Conservation (phyloP, 2,329 filamentous ascomycete species). For the Aspergillus uvarum region DNA sequence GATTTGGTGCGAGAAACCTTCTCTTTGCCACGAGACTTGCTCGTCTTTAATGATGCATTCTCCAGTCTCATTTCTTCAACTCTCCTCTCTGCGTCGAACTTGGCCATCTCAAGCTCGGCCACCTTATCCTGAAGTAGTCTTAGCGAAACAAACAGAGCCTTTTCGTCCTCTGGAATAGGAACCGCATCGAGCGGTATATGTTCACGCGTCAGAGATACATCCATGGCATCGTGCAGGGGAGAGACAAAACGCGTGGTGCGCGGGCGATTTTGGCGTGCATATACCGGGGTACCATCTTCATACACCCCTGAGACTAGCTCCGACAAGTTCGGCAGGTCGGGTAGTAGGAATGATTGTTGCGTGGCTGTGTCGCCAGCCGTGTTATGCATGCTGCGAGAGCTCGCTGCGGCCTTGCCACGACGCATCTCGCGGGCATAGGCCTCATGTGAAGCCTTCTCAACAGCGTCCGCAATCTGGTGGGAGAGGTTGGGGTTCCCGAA, state of each 20-base stretch:
- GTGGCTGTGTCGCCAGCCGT: constrained; percentile 50
- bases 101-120: constrained; percentile 56
- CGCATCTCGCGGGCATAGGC: constrained; percentile 34
- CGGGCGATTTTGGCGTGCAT: constrained; percentile 51
- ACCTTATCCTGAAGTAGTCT: constrained; percentile 60
- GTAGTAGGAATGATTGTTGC: constrained; percentile 60
- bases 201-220: constrained; percentile 33
- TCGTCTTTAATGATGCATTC: constrained; percentile 51
- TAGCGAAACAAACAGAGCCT: constrained; percentile 61
- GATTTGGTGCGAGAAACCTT: constrained; percentile 33
- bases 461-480: constrained; percentile 39
- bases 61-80: constrained; percentile 54
- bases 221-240: constrained; percentile 39
- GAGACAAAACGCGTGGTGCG: constrained; percentile 56
- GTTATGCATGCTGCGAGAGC: constrained; percentile 25
- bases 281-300: constrained; percentile 58
- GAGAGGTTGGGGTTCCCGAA: constrained; percentile 52
- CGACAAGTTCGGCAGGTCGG: constrained; percentile 61
- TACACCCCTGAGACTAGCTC: constrained; percentile 61
- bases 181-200: constrained; percentile 55
- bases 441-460: constrained; percentile 40
- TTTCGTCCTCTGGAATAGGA: constrained; percentile 61
- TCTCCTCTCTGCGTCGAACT: constrained; percentile 50
- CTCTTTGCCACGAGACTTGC: constrained; percentile 39
- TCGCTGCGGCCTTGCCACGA: constrained; percentile 25